phyloP scores from a whole-genome alignment of 768 basidiomycete species.

The Auricularia auricula-judae region DNA sequence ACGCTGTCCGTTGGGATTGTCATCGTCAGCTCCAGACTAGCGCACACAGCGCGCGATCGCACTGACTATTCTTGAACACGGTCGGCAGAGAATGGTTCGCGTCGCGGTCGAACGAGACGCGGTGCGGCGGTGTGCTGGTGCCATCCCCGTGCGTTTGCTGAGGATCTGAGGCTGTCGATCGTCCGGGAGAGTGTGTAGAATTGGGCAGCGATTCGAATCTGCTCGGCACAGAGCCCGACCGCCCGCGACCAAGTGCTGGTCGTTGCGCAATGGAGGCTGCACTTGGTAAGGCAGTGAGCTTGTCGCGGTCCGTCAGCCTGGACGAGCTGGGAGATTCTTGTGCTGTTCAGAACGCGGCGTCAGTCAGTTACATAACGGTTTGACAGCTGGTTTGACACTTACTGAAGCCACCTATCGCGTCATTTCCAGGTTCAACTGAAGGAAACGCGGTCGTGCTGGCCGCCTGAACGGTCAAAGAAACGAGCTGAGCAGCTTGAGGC shows the following conservation, averaged over 20 bases:
- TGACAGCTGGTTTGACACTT: neutral
- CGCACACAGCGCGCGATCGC: neutral
- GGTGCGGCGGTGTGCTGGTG: neutral
- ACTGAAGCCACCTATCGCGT: neutral
- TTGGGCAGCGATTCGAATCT: neutral
- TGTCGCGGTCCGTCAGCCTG: neutral
- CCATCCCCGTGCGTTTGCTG: neutral
- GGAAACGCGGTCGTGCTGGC: neutral
- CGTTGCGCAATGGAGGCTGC: neutral
- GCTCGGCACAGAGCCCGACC: neutral
- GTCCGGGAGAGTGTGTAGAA: neutral
- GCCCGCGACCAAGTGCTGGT: neutral
- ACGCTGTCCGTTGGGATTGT: neutral
- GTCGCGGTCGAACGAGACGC: neutral
- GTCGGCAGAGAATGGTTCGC: neutral
- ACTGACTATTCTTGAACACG: neutral
- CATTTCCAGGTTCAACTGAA: neutral
- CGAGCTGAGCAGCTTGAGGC: neutral
- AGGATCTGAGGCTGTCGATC: neutral
- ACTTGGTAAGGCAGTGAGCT: neutral
- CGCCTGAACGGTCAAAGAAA: neutral
- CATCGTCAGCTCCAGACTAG: neutral
- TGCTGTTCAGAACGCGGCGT: neutral
- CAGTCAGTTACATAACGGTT: neutral
- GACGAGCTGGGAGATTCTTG: neutral